These are phyloP conservation scores for Erigeron philadelphicus DNA, from an alignment of 140 eudicot genomes.

Conservation along the genomic window DNA sequence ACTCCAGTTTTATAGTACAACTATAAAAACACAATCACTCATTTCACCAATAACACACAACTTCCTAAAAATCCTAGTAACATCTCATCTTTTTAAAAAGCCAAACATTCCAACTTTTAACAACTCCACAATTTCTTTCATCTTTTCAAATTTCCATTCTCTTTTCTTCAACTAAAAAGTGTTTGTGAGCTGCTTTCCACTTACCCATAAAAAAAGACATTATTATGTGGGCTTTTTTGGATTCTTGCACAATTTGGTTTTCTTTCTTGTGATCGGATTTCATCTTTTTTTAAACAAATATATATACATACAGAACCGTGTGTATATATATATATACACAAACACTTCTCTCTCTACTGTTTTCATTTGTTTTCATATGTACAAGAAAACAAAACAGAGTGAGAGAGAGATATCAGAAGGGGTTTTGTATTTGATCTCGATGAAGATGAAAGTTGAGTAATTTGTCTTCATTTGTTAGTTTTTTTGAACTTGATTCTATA, in stretches of 20 bases:
- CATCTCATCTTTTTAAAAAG: no score
- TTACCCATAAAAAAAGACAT: constrained; percentile 5
- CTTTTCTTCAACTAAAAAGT: not conserved
- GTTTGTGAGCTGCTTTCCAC: constrained; percentile 30
- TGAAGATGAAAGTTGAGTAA: constrained; percentile 24
- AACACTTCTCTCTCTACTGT: constrained; percentile 25
- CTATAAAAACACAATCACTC: no score
- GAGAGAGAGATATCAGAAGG: constrained; percentile 6
- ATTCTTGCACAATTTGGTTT: constrained; percentile 21
- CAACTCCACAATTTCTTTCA: no score
- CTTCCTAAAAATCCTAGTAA: no score
- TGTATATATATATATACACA: not conserved
- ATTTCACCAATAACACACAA: no score
- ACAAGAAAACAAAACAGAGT: constrained; percentile 30
- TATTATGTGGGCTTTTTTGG: constrained; percentile 27
- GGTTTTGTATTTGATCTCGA: constrained; percentile 12
- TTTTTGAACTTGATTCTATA: constrained; percentile 18
- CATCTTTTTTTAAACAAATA: constrained; percentile 4
- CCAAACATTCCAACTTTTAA: no score
- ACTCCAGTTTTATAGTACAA: no score
- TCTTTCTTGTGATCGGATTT: constrained; percentile 25
- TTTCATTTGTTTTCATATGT: constrained; percentile 16
- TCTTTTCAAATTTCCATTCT: no score
- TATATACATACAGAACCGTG: not conserved
- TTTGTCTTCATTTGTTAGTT: constrained; percentile 33